These are phyloP conservation scores for Fusarium torulosum DNA, from an alignment of 2,329 filamentous ascomycete species.

Conservation along the genomic window DNA sequence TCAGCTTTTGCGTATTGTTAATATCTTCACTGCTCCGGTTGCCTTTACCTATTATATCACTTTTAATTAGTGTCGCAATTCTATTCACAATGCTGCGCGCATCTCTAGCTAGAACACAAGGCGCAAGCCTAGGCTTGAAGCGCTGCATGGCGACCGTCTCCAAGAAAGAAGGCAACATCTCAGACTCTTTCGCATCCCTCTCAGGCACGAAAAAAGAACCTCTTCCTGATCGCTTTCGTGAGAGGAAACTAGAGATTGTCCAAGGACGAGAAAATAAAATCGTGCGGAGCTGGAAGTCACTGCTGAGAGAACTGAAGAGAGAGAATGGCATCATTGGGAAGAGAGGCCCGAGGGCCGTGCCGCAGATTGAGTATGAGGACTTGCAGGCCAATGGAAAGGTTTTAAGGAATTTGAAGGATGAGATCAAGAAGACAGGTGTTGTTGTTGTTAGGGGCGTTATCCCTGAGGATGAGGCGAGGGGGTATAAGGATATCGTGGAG, in stretches of 20 bases:
- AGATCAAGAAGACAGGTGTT: constrained; percentile 71
- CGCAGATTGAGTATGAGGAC: constrained; percentile 62
- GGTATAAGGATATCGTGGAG: constrained; percentile 73
- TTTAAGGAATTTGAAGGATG: constrained; percentile 55
- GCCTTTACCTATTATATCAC: not conserved
- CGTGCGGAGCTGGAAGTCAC: constrained; percentile 61
- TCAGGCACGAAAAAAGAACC: constrained; percentile 60
- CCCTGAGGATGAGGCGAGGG: constrained; percentile 70
- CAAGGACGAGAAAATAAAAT: constrained; percentile 63
- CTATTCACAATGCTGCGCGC: constrained; percentile 40
- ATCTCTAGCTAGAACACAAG: constrained; percentile 29
- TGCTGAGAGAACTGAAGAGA: constrained; percentile 59
- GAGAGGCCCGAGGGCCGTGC: constrained; percentile 63
- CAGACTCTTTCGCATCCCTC: constrained; percentile 71
- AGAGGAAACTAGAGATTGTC: constrained; percentile 67
- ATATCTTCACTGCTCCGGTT: not conserved
- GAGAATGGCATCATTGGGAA: constrained; percentile 63
- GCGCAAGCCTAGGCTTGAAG: constrained; percentile 17
- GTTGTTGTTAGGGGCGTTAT: constrained; percentile 76
- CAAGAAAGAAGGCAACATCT: constrained; percentile 72
- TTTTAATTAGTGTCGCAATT: not conserved
- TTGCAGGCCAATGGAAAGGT: constrained; percentile 54
- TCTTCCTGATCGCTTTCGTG: constrained; percentile 67
- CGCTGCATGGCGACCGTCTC: constrained; percentile 37
- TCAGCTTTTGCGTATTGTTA: not conserved